phyloP scores from a whole-genome alignment of 805 yeast genomes.

The Pachysolen tannophilus region DNA sequence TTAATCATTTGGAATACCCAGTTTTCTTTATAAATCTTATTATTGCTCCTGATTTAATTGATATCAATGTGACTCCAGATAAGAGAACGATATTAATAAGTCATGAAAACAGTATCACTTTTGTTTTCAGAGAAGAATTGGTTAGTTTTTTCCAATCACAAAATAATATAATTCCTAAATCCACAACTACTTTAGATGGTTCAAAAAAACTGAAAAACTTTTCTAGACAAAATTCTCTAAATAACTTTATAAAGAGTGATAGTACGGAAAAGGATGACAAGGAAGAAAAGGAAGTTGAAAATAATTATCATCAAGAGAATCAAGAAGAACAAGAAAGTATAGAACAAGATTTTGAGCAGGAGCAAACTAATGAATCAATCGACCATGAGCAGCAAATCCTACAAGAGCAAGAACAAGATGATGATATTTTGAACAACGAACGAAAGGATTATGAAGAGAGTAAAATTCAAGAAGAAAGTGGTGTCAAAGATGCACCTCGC shows the following conservation, averaged over 20 bases:
- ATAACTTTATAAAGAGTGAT: conserved; percentile 5
- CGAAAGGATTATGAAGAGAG: too few relatives aligned
- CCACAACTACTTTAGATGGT: conserved; percentile 7
- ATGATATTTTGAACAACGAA: too few relatives aligned
- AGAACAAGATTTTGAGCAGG: too few relatives aligned
- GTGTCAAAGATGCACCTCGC: too few relatives aligned
- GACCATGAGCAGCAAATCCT: too few relatives aligned
- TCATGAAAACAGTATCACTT: conserved; percentile 53
- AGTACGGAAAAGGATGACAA: conserved; percentile 7
- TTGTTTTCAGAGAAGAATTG: conserved; percentile 45
- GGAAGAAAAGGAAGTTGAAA: conserved; percentile 5
- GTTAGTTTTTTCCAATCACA: conserved; percentile 33
- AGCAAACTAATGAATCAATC: too few relatives aligned
- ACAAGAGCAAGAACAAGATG: too few relatives aligned
- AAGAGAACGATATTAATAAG: conserved; percentile 67
- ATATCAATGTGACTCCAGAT: conserved; percentile 89
- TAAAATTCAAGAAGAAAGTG: too few relatives aligned
- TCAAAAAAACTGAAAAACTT: neutral
- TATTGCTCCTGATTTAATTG: conserved; percentile 47
- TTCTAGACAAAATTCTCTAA: conserved; percentile 5
- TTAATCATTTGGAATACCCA: conserved; percentile 70
- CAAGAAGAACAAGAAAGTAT: too few relatives aligned
- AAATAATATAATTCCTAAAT: conserved; percentile 18
- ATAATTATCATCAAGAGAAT: too few relatives aligned
- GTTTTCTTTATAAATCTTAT: conserved; percentile 53